Evolutionary conservation across 805 yeast genomes (phyloP), one percentile per base, ranked within the genome.

Genomic region (Lipomyces japonicus): DNA sequence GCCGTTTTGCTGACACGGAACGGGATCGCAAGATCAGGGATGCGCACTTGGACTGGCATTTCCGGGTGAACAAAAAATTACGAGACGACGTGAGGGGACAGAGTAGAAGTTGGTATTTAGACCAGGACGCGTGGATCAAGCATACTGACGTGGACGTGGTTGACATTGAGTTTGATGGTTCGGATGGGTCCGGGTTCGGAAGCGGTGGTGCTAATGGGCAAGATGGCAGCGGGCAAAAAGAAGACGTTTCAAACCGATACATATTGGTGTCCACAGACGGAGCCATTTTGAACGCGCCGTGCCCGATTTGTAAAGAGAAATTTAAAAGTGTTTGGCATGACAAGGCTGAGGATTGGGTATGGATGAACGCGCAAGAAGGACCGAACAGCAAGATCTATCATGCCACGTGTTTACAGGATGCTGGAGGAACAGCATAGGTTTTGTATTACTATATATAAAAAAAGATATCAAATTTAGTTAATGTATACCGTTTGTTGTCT

Each of bases 1-100:
- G 86, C 65, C 71, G 99, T 56, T 93, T 88, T 65, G 74, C 79
- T 2, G 76, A 77, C 46, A 78, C 81, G 31, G 70, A 68, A 2
- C 77, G 74, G 42, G 95, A 88, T 14, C 69, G 68, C 34, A 67
- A 68, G 4, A 68, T 69, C 42, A 77, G 77, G 51, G 78, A 82
- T 44, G 74, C 78, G 16, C 98, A 93, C 68, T 71, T 88, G 58
- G 98, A 91, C 67, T 91, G 97, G 97, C 97, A 91, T 71, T 89
- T 88, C 72, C 78, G 97, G 61, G 84, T 87, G 39, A 91, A 88
- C 67, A 87, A 86, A 65, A 82, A 84, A 61, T 72, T 86, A 42
- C 78, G 79, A 39, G 77, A 74, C 49, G 73, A 70, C 26, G 65
- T 65, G 31, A 64, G 73, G 5, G 70, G 73, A 28, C 90, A 86